These are phyloP conservation scores for Rhizopogon rudus DNA, from an alignment of 768 basidiomycete genomes.

Conservation along the genomic window DNA sequence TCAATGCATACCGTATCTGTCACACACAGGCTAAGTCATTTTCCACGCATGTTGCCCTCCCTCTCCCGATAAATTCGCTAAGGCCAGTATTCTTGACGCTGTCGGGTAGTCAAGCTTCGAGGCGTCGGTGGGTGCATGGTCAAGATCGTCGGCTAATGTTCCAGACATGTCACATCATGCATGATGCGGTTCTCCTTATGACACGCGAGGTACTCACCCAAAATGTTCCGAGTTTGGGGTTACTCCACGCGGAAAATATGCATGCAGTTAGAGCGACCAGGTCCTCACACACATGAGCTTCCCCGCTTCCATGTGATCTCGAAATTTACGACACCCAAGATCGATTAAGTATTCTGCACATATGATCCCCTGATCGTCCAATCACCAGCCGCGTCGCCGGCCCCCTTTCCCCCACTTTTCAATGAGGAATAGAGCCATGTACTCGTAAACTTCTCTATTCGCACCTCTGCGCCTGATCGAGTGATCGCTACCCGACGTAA, in stretches of 20 bases:
- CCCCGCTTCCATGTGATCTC: too few relatives aligned
- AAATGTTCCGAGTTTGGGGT: too few relatives aligned
- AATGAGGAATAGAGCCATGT: conserved; percentile 74
- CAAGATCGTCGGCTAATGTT: too few relatives aligned
- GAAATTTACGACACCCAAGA: too few relatives aligned
- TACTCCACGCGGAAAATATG: not conserved
- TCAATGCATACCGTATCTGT: not conserved
- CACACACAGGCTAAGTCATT: too few relatives aligned
- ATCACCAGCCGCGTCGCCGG: conserved; percentile 55
- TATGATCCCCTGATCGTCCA: not conserved
- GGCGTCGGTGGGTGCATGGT: too few relatives aligned
- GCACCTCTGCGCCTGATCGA: conserved; percentile 69
- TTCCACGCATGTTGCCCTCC: not conserved
- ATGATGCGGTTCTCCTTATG: not conserved
- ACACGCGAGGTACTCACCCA: too few relatives aligned
- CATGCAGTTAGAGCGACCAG: not conserved
- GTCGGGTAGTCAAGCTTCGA: too few relatives aligned
- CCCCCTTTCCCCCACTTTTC: conserved; percentile 94
- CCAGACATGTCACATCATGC: not conserved
- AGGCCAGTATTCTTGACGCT: not conserved
- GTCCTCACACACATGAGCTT: too few relatives aligned
- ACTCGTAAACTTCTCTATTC: conserved; percentile 82
- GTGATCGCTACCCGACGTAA: conserved; percentile 60
- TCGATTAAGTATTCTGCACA: not conserved
- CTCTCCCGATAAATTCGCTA: not conserved